phyloP scores from a whole-genome alignment of 2,329 filamentous ascomycete genomes.

The Fusarium paranaense region DNA sequence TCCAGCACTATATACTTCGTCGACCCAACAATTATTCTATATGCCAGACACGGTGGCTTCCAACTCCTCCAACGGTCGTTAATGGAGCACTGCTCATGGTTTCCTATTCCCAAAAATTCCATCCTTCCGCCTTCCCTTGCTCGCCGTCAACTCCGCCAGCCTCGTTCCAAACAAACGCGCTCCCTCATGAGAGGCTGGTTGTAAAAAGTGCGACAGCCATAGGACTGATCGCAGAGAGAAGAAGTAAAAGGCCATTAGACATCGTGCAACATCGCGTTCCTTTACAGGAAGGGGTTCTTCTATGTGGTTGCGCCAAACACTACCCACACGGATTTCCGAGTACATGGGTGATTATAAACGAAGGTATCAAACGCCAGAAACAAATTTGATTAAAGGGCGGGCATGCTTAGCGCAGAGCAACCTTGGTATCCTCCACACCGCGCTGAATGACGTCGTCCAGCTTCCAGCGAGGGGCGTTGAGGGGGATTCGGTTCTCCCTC shows the following conservation, averaged over 20 bases:
- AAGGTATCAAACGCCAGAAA: conserved; percentile 43
- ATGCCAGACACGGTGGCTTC: conserved; percentile 27
- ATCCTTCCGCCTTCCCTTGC: conserved; percentile 15
- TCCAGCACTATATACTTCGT: conserved; percentile 35
- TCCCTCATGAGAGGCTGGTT: conserved; percentile 13
- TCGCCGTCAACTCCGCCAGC: conserved; percentile 39
- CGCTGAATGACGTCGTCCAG: conserved; percentile 83
- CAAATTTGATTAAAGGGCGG: conserved; percentile 29
- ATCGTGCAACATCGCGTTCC: conserved; percentile 38
- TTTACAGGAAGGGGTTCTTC: conserved; percentile 32
- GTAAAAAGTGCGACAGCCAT: conserved; percentile 20
- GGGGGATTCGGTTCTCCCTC: conserved; percentile 72
- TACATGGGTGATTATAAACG: conserved; percentile 22
- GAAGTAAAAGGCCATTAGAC: conserved; percentile 31
- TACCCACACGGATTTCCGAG: conserved; percentile 29
- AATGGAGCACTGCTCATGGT: conserved; percentile 37
- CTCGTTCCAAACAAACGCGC: conserved; percentile 18
- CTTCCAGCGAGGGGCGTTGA: conserved; percentile 83
- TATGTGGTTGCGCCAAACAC: conserved; percentile 41
- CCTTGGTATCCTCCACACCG: conserved; percentile 81
- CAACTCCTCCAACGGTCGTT: conserved; percentile 9
- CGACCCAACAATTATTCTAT: conserved; percentile 37
- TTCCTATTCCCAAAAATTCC: conserved; percentile 37
- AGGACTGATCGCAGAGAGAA: conserved; percentile 13
- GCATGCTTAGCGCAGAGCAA: conserved; percentile 70